Percentiles rank a stretch among this genome's conserved stretches.
Conservation (phyloP, 352 stramenopile genomes). For the Globisporangium barbulae region DNA sequence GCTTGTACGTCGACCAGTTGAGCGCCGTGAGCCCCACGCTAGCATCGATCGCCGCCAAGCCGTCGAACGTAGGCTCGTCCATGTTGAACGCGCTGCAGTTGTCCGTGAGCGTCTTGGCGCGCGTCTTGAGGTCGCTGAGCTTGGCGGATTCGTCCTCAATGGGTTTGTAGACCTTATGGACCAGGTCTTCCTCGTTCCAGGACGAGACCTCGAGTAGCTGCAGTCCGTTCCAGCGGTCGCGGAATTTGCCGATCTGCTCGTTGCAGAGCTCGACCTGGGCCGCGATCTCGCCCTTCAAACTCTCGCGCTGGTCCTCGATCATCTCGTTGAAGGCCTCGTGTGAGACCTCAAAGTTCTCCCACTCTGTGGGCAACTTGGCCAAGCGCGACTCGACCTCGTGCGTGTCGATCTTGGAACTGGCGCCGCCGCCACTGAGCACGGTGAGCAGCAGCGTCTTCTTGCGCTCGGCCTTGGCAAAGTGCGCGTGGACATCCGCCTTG, state of each 20-base stretch:
- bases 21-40: slow-evolving; percentile 67
- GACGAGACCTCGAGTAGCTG: slow-evolving; percentile 79
- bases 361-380: slow-evolving; percentile 75
- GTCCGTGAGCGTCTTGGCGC: slow-evolving; percentile 51
- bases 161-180: slow-evolving; percentile 66
- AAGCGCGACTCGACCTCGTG: slow-evolving; percentile 73
- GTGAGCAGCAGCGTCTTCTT: slow-evolving; percentile 83
- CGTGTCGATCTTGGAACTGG: slow-evolving; percentile 55
- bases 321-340: slow-evolving; percentile 95
- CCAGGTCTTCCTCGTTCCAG: slow-evolving; percentile 71
- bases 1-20: slow-evolving; percentile 87
- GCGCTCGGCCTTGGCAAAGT: slow-evolving; percentile 76
- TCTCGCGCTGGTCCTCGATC: slow-evolving; percentile 93
- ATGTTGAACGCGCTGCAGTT: slow-evolving; percentile 91
- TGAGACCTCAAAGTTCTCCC: slow-evolving; percentile 94
- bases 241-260: slow-evolving; percentile 89
- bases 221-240: slow-evolving; percentile 83
- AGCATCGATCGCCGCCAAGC: slow-evolving; percentile 61
- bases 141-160: slow-evolving; percentile 88
- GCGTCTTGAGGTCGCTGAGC: slow-evolving; percentile 61
- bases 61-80: slow-evolving; percentile 78
- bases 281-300: slow-evolving; percentile 88
- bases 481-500: slow-evolving; percentile 45
- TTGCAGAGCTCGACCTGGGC: slow-evolving; percentile 87
- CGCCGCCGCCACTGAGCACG: slow-evolving; percentile 25